Base-by-base conservation (phyloP, 2,329 filamentous ascomycete species). In the Aquanectria penicillioides region DNA sequence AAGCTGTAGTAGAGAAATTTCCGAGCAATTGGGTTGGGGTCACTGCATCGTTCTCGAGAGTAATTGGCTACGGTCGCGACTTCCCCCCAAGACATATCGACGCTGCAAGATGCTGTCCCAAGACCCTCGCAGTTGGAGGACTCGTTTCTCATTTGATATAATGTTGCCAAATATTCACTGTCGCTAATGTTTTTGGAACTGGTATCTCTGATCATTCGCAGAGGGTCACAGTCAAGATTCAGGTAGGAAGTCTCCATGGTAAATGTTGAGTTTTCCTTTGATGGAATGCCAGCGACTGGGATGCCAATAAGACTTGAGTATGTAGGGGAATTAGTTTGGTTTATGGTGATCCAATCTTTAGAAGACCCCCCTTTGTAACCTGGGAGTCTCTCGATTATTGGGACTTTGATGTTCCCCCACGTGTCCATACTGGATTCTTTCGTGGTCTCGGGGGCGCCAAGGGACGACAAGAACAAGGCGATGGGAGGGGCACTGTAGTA, bases 381-480 rank as follows among this genome's bases (percentile, higher is more conserved):
- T 10, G 55, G 55, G 20, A 57, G 47, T 3, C 23, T 3, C 6
- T 57, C 40, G 12, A 57, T 12, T 0, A 41, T 7, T 2, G 55
- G 55, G 11, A 57, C 15, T 17, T 57, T 57, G 26, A 57, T n/a
- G 7, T 57, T 57, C 8, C 55, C 55, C 55, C 55, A 57, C 1
- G 40, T 47, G 15, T 57, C 55, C 26, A 57, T n/a, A 31, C 47
- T 57, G 17, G 55, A 57, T 3, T 9, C 5, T 12, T 23, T 41
- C 6, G 34, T 52, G 22, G 3, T n/a, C 5, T 52, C 10, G 5
- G 55, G 22, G 3, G 40, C 47, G 7, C 47, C 47, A 3, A 57
- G 15, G 3, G 47, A 47, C 4, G 47, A 40, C 11, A 57, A 15
- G 9, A 57, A 40, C 9, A 38, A 17, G 11, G 33, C 15, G 12